These are phyloP conservation scores for Penicillium mononematosum DNA, from an alignment of 495 filamentous ascomycete species.

Conservation along the genomic window DNA sequence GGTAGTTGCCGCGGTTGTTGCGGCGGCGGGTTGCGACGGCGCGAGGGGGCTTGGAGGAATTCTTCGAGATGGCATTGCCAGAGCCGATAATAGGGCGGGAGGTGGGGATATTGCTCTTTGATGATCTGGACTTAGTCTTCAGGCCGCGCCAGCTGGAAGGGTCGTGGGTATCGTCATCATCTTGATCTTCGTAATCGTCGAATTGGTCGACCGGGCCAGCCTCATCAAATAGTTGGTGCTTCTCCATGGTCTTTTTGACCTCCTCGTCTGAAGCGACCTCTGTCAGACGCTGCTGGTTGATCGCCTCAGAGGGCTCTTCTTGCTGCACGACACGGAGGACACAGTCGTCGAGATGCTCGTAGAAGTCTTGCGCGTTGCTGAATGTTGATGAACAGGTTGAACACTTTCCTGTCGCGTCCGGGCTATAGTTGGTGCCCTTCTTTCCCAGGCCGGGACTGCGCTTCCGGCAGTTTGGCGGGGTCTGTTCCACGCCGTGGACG, in stretches of 20 bases:
- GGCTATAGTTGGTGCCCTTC: constrained; percentile 60
- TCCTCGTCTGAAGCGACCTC: constrained; percentile 81
- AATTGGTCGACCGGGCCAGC: constrained; percentile 46
- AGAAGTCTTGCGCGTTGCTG: constrained; percentile 94
- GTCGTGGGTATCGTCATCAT: constrained; percentile 65
- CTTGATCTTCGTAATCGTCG: constrained; percentile 57
- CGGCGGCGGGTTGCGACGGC: constrained; percentile 60
- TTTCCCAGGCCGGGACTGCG: constrained; percentile 58
- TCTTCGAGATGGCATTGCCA: constrained; percentile 51
- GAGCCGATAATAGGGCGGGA: constrained; percentile 51
- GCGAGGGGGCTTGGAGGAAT: constrained; percentile 37
- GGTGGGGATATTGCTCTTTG: constrained; percentile 33
- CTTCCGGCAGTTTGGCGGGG: constrained; percentile 91
- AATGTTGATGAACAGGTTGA: constrained; percentile 93
- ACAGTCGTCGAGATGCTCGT: constrained; percentile 98
- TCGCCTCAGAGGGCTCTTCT: constrained; percentile 91
- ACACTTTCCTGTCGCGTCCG: constrained; percentile 87
- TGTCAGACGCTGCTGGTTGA: constrained; percentile 82
- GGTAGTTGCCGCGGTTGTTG: constrained; percentile 90
- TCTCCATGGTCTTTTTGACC: constrained; percentile 80
- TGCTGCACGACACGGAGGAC: constrained; percentile 96
- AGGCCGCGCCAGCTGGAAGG: constrained; percentile 43
- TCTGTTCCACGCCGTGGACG: constrained; percentile 93
- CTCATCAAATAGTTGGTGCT: constrained; percentile 67
- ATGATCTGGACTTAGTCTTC: constrained; percentile 43